A percentile compares a stretch with the other conserved stretches of the same genome.
phyloP scores from a whole-genome alignment of 1,284 basidiomycete genomes.

The Pascua guehoae region DNA sequence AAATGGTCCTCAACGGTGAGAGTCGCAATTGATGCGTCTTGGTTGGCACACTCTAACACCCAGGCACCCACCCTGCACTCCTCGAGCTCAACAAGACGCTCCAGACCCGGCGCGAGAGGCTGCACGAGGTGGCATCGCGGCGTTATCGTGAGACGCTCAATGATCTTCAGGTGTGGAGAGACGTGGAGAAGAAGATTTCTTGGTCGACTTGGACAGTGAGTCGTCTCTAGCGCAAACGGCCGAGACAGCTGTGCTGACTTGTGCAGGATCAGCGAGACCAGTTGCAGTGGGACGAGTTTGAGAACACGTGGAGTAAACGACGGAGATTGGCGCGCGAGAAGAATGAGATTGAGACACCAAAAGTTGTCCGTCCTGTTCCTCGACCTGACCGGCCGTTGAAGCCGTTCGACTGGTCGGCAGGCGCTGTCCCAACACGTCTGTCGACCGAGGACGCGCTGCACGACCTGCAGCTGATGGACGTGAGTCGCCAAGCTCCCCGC shows the following conservation, averaged over 20 bases:
- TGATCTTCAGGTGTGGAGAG: slow-evolving; percentile 49
- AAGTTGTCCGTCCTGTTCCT: slow-evolving; percentile 46
- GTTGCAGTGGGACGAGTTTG: slow-evolving; percentile 52
- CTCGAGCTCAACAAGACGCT: slow-evolving; percentile 50
- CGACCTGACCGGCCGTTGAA: slow-evolving; percentile 21
- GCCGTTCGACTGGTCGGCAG: slow-evolving; percentile 40
- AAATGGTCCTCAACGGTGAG: slow-evolving; percentile 55
- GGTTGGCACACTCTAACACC: slow-evolving; percentile 4
- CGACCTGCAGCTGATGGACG: slow-evolving; percentile 44
- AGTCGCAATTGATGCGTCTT: neutral
- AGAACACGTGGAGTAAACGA: slow-evolving; percentile 53
- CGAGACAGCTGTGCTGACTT: slow-evolving; percentile 6
- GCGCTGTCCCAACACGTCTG: slow-evolving; percentile 34
- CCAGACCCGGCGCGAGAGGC: slow-evolving; percentile 34
- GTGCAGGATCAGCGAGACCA: slow-evolving; percentile 44
- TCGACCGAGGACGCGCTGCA: slow-evolving; percentile 29
- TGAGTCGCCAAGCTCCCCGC: slow-evolving; percentile 18
- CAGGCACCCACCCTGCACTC: slow-evolving; percentile 55
- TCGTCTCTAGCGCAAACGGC: slow-evolving; percentile 1
- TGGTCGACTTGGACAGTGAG: slow-evolving; percentile 54
- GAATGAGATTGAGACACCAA: slow-evolving; percentile 53
- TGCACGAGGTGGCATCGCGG: slow-evolving; percentile 44
- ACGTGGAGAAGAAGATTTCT: slow-evolving; percentile 46
- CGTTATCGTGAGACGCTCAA: slow-evolving; percentile 47
- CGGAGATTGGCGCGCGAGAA: slow-evolving; percentile 55